Evolutionary conservation across 805 yeast species (phyloP), one percentile per base, ranked within the genome.

Genomic region (Metschnikowia similis): DNA sequence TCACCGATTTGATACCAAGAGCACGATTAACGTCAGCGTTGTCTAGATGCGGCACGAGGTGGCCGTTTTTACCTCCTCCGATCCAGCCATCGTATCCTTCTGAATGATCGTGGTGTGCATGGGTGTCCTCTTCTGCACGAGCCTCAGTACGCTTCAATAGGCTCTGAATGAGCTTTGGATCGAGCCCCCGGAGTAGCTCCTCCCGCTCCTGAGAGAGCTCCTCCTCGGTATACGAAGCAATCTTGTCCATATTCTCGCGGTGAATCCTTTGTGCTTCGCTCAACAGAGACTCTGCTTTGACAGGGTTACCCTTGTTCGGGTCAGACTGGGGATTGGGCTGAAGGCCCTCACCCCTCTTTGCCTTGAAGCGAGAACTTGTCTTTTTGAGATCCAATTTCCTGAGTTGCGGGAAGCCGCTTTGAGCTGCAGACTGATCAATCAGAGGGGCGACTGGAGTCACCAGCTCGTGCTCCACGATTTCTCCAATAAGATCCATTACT

Each of bases 251-350:
- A 64, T 89, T 91, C 60, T 90, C 96, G 49, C 78, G 63, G 63
- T 89, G 92, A 21, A 90, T 88, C 61, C 80, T 77, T 55, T 86
- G 91, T 0, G 85, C 80, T 57, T 87, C 95, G 0, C 84, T 45
- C 11, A 39, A 9, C 42, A 29, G 42, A 39, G 42, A 16, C 34
- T 27, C 26, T 14, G 34, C 14, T 9, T 41, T 11, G 16, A 28
- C 9, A 8, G 16, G 14, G 13, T 17, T 8, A 5, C n/a, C 13
- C 10, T 8, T 10, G 4, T 11, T 11, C 16, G 10, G 11, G 10
- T 16, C 16, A 16, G 28, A 16, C 35, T 30, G 35, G 9, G 9
- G 13, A 11, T 17, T 41, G 28, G 45, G 36, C 14, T 31, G 27
- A n/a, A 8, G 8, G 21, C 8, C 16, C 45, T 32, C 35, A 13